These are phyloP conservation scores for Lasiosphaeria miniovina DNA, from an alignment of 495 filamentous ascomycete species.

Conservation along the genomic window DNA sequence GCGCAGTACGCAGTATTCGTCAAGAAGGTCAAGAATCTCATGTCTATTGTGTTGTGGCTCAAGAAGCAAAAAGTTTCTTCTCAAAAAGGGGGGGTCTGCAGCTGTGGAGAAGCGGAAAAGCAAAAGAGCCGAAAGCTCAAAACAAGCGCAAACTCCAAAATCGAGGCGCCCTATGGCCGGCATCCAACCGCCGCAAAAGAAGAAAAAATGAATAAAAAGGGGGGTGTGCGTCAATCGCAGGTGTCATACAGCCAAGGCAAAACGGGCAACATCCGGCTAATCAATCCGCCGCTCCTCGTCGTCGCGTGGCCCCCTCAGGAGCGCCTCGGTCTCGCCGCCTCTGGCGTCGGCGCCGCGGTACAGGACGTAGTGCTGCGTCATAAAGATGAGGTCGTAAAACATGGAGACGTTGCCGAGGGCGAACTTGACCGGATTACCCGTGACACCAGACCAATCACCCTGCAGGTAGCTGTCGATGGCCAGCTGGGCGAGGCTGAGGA, in stretches of 20 bases:
- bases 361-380: slow-evolving; percentile 81
- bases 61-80: no score
- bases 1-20: no score
- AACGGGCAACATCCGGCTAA: neutral
- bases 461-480: slow-evolving; percentile 81
- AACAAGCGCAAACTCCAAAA: no score
- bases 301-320: slow-evolving; percentile 23
- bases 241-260: neutral
- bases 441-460: slow-evolving; percentile 82
- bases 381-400: slow-evolving; percentile 81
- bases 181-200: no score
- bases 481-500: slow-evolving; percentile 80
- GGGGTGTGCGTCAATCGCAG: no score
- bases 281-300: slow-evolving; percentile 1
- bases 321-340: slow-evolving; percentile 33
- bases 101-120: no score
- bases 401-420: slow-evolving; percentile 78
- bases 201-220: no score
- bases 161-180: no score
- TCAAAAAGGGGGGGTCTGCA: no score
- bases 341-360: slow-evolving; percentile 48
- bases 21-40: no score
- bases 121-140: no score
- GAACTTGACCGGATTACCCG: slow-evolving; percentile 90
- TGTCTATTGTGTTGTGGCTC: no score